Evolutionary conservation across 2,329 filamentous ascomycete genomes (phyloP), one percentile per base, ranked within the genome.

Genomic region (Neospermospora avenae): DNA sequence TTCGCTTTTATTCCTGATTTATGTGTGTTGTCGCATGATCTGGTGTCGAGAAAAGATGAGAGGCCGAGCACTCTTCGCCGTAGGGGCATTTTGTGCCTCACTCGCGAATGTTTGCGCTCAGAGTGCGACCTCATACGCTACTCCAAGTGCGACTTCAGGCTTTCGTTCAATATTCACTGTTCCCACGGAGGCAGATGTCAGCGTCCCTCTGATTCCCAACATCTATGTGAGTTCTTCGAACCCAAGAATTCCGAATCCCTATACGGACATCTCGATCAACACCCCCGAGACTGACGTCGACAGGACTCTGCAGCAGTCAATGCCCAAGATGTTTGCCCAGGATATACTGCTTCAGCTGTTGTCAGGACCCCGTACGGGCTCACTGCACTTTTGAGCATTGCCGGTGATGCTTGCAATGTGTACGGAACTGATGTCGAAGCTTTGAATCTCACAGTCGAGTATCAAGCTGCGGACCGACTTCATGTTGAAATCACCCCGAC

Each of bases 341-440:
- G 89, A 14, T 92, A 91, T 75, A 79, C 71, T 28, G 88, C 87
- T 1, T 81, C 79, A 18, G 84, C 88, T 69, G 78, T 90, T 14
- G 72, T 77, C 55, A 74, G 78, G 54, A 82, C 77, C 0, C 69
- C 73, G 37, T 77, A 76, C 53, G 84, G 84, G 8, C 75, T 95
- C 56, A 89, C 83, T 0, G 91, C 90, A 1, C 81, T 88, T 64
- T 78, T 96, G 51, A 80, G 75, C 2, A 80, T 96, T 11, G 88
- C 88, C 7, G 90, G 90, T 0, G 69, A 78, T 10, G 79, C 87
- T 5, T 95, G 91, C 77, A 89, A 93, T 73, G 82, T 85, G 22
- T 96, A 93, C 65, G 91, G 91, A 0, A 87, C 81, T 7, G 91
- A 96, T 70, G 77, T 96, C 28, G 79, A 86, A 24, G 77, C 81